A percentile compares a stretch with the other conserved stretches of the same genome.
These are phyloP conservation scores for Microdochium trichocladiopsis DNA, from an alignment of 2,329 filamentous ascomycete species.

Conservation along the genomic window DNA sequence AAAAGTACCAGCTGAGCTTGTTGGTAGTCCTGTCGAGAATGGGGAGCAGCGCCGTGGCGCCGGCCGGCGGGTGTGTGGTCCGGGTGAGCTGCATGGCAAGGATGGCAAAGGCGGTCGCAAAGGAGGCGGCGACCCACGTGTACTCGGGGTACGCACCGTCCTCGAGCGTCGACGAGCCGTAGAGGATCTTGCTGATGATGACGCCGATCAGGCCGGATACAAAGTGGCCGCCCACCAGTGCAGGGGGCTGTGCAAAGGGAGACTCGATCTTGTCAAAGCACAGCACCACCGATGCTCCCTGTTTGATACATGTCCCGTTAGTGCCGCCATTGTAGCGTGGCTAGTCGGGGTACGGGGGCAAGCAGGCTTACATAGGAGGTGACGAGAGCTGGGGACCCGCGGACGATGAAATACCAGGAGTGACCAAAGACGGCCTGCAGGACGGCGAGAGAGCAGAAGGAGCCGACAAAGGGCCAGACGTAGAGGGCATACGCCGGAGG, in stretches of 20 bases:
- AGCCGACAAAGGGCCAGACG: slow-evolving; percentile 58
- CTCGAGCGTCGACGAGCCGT: slow-evolving; percentile 32
- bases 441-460: slow-evolving; percentile 53
- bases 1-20: slow-evolving; percentile 59
- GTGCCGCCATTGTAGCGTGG: too few species aligned
- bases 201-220: slow-evolving; percentile 56
- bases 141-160: slow-evolving; percentile 37
- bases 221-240: slow-evolving; percentile 60
- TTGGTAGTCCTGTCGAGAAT: slow-evolving; percentile 49
- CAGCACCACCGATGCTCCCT: slow-evolving; percentile 71
- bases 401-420: slow-evolving; percentile 39
- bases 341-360: not conserved
- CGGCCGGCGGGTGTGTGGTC: slow-evolving; percentile 67
- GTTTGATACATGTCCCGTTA: too few species aligned
- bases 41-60: slow-evolving; percentile 65
- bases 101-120: slow-evolving; percentile 58
- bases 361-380: slow-evolving; percentile 64
- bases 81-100: slow-evolving; percentile 62
- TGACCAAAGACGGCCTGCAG: slow-evolving; percentile 50
- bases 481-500: not conserved
- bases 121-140: slow-evolving; percentile 57
- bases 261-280: slow-evolving; percentile 67
- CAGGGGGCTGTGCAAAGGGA: slow-evolving; percentile 67
- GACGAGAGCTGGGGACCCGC: slow-evolving; percentile 42
- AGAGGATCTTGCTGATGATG: slow-evolving; percentile 48